Evolutionary conservation across 1,284 basidiomycete genomes (phyloP).

Genomic region (Naganishia sp.): DNA sequence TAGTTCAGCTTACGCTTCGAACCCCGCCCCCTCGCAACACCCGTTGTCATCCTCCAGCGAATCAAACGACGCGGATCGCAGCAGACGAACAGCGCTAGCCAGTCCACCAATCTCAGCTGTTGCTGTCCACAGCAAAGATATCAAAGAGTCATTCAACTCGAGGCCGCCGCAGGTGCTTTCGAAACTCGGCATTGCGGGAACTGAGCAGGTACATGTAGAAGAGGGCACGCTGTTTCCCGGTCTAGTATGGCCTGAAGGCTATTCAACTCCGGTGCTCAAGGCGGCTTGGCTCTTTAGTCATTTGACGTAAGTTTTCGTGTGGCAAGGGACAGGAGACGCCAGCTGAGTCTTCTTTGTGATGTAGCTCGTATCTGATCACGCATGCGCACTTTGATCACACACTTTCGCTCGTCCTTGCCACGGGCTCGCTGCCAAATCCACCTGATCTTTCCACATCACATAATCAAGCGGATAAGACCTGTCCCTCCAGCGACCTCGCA

Average conservation of each 20-base stretch:
- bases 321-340: background rate
- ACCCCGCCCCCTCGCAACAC: background rate
- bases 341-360: conserved; percentile 1
- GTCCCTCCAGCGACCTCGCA: conserved; percentile 23
- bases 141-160: conserved; percentile 13
- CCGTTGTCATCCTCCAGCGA: background rate
- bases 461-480: conserved; percentile 16
- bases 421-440: conserved; percentile 41
- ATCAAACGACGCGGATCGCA: background rate
- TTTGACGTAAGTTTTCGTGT: conserved; percentile 42
- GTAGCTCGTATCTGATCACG: conserved; percentile 53
- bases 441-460: background rate
- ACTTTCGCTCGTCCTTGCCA: conserved; percentile 48
- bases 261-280: conserved; percentile 47
- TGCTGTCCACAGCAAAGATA: background rate
- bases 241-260: conserved; percentile 41
- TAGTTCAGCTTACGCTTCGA: background rate
- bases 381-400: conserved; percentile 54
- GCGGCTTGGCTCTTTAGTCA: conserved; percentile 51
- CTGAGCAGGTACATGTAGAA: conserved; percentile 22
- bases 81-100: background rate
- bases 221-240: conserved; percentile 40
- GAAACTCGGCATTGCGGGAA: conserved; percentile 2
- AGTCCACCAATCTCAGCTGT: too few species aligned
- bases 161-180: conserved; percentile 1